Evolutionary conservation across 2,329 filamentous ascomycete genomes (phyloP).

Genomic region (Septoria linicola): DNA sequence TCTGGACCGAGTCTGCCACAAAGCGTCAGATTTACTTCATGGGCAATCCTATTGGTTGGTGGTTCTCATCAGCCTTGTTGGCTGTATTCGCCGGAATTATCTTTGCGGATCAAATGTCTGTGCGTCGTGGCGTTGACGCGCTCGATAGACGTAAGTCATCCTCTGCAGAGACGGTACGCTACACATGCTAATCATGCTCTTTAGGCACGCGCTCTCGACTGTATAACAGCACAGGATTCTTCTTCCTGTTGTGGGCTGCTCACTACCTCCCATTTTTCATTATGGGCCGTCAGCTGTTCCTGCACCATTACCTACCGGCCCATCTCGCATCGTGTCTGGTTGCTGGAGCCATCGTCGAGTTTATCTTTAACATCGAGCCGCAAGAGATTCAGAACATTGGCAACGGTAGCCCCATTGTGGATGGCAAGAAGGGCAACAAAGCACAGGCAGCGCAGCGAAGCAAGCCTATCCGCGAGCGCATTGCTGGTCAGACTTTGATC

Average conservation of each 20-base stretch:
- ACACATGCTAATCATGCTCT: constrained; percentile 6
- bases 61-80: constrained; percentile 86
- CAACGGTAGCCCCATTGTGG: constrained; percentile 40
- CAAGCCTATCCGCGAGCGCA: constrained; percentile 76
- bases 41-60: constrained; percentile 96
- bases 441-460: constrained; percentile 51
- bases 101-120: constrained; percentile 86
- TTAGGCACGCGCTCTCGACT: constrained; percentile 84
- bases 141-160: constrained; percentile 79
- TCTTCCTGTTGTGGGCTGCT: constrained; percentile 96
- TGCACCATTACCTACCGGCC: constrained; percentile 95
- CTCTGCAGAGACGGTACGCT: neutral
- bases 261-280: constrained; percentile 98
- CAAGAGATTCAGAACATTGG: constrained; percentile 56
- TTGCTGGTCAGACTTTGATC: constrained; percentile 73
- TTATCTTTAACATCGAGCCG: constrained; percentile 90
- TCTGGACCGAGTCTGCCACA: constrained; percentile 97
- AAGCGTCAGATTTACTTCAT: constrained; percentile 98
- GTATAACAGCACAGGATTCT: constrained; percentile 98
- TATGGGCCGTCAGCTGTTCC: constrained; percentile 96
- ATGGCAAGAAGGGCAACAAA: constrained; percentile 38
- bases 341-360: constrained; percentile 87
- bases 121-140: constrained; percentile 89
- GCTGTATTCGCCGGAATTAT: constrained; percentile 92
- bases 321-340: constrained; percentile 89